These are phyloP conservation scores for Dactylellina cionopaga DNA, from an alignment of 2,329 filamentous ascomycete species.

Conservation along the genomic window DNA sequence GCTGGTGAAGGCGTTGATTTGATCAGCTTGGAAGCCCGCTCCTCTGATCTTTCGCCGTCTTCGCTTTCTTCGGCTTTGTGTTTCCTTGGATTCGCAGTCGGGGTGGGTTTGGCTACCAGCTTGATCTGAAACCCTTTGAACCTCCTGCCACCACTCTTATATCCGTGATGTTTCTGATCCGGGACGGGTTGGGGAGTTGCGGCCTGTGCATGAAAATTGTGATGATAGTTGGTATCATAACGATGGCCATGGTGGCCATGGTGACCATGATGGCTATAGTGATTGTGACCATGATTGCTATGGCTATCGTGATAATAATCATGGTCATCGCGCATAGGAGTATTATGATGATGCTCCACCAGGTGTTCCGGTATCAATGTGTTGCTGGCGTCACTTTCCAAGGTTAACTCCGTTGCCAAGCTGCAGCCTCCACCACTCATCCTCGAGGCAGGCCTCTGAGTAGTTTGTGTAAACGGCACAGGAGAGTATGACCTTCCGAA, in stretches of 20 bases:
- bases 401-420: conserved; percentile 46
- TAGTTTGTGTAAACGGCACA: conserved; percentile 16
- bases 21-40: conserved; percentile 14
- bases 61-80: conserved; percentile 28
- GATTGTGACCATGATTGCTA: background rate
- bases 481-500: conserved; percentile 39
- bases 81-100: conserved; percentile 30
- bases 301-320: background rate
- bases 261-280: background rate
- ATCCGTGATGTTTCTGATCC: conserved; percentile 15
- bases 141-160: conserved; percentile 27
- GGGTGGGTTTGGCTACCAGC: conserved; percentile 28
- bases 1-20: conserved; percentile 23
- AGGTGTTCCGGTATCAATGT: conserved; percentile 28
- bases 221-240: conserved; percentile 10
- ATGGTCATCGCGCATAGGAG: background rate
- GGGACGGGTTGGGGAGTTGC: conserved; percentile 9
- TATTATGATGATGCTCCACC: conserved; percentile 5
- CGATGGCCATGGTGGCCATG: background rate
- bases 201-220: conserved; percentile 17
- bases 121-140: conserved; percentile 50
- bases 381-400: conserved; percentile 32
- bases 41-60: conserved; percentile 4
- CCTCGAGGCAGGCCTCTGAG: conserved; percentile 39
- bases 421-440: conserved; percentile 44